A percentile compares a stretch with the other conserved stretches of the same genome.
Evolutionary conservation across 108 stramenopile species (phyloP).

Genomic region (Fragilaria radians): DNA sequence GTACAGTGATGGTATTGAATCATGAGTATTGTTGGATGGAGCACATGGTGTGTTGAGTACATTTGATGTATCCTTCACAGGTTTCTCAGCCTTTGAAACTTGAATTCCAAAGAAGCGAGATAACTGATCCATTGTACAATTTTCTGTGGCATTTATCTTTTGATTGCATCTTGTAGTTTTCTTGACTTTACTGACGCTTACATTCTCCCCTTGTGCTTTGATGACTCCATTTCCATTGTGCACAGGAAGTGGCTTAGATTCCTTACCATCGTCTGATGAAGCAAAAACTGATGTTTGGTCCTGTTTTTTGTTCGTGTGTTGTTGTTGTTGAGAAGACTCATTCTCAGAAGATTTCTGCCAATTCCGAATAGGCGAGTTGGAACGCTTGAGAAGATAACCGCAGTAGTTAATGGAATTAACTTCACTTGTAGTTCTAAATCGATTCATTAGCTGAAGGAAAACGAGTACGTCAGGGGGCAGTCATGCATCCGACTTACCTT

Average conservation of each 20-base stretch:
- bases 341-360: too few relatives aligned
- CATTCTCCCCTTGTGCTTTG: neutral
- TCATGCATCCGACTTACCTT: too few relatives aligned
- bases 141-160: too few relatives aligned
- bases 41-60: neutral
- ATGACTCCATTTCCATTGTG: neutral
- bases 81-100: too few relatives aligned
- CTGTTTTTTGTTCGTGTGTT: constrained; percentile 1
- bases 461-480: too few relatives aligned
- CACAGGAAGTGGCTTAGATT: neutral
- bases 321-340: neutral
- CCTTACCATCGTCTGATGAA: constrained; percentile 3
- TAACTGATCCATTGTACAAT: too few relatives aligned
- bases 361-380: constrained; percentile 25
- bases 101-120: too few relatives aligned
- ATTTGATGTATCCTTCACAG: neutral
- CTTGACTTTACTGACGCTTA: neutral
- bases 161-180: constrained; percentile 5
- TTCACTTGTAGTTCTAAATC: constrained; percentile 5
- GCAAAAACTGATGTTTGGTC: constrained; percentile 3
- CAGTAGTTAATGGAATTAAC: constrained; percentile 15
- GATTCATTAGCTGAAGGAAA: too few relatives aligned
- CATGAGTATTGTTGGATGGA: neutral
- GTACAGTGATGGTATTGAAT: constrained; percentile 2
- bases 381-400: constrained; percentile 36